Evolutionary conservation across 176 grass and related monocot genomes (phyloP), one percentile per base, ranked within the genome.

Genomic region (Ananas comosus): DNA sequence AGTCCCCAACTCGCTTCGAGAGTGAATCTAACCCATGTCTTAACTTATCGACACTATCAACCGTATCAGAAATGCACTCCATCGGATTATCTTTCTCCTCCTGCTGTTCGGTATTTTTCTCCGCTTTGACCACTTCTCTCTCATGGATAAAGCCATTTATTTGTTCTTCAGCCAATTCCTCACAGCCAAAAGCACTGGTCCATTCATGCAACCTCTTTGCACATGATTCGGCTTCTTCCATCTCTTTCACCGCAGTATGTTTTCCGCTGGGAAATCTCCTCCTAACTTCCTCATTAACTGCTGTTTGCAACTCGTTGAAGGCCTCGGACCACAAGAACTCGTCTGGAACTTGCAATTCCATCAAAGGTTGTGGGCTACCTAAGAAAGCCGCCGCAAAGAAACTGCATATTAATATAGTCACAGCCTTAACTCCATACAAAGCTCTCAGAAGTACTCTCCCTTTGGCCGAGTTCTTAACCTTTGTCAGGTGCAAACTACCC

Each of bases 401-500:
- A 3, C 81, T 74, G 51, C 82, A 88, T 49, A 87, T 78, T 9
- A 90, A 88, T 21, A 93, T 79, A 0, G 81, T 99, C 29, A 90
- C 53, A 11, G 81, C 77, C 54, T 90, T 85, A 22, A 90, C 81
- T 70, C 93, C 93, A 61, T 87, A 90, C 59, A 97, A 72, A 27
- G 93, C 86, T 14, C 83, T 70, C 79, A 90, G 80, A 53, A 96
- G 82, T 51, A 86, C 83, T 72, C 78, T 86, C 18, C 89, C 93
- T 65, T 93, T 92, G 51, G 89, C 79, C 25, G 89, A 92, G 71
- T 87, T 74, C 72, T 83, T 97, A 66, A 82, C 80, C 78, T 90
- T 92, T 51, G 79, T 77, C 21, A 80, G 51, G 71, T 25, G 77
- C 78, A 99, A 83, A 70, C 75, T 90, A 59, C 64, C 63, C 65